A percentile compares a stretch with the other conserved stretches of the same genome.
These are phyloP conservation scores for Aspergillus hancockii DNA, from an alignment of 495 filamentous ascomycete genomes.

Conservation along the genomic window DNA sequence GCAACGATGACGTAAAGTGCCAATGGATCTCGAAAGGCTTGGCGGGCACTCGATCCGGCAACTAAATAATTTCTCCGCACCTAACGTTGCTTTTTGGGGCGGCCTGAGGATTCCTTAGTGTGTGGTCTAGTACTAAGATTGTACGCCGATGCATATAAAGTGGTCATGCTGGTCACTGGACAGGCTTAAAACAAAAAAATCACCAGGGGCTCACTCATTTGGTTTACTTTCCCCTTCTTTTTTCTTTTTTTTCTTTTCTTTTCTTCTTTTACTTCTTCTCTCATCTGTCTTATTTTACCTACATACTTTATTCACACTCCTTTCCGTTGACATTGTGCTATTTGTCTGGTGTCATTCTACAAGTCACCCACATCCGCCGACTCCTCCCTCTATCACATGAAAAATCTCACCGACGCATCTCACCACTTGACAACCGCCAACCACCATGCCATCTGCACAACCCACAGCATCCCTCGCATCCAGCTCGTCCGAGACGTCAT, in stretches of 20 bases:
- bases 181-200: not conserved
- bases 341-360: constrained; percentile 7
- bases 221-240: not conserved
- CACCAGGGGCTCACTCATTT: not conserved
- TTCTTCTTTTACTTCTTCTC: constrained; percentile 3
- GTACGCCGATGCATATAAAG: not conserved
- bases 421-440: constrained; percentile 4
- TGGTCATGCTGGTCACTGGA: constrained; percentile 2
- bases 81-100: not conserved
- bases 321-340: not conserved
- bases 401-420: constrained; percentile 3
- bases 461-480: constrained; percentile 22
- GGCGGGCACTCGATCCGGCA: not conserved
- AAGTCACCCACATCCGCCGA: not conserved
- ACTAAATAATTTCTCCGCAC: constrained; percentile 5
- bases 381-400: constrained; percentile 7
- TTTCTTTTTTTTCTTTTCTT: constrained; percentile 3
- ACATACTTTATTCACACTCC: constrained; percentile 16
- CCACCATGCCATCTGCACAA: constrained; percentile 28
- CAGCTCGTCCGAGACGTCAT: constrained; percentile 28
- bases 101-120: not conserved
- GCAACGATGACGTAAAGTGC: constrained; percentile 8
- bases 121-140: not conserved
- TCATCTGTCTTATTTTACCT: constrained; percentile 12
- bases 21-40: not conserved